Evolutionary conservation across 1,139 yeast species (phyloP).

Genomic region (Diutina scorzettiae): DNA sequence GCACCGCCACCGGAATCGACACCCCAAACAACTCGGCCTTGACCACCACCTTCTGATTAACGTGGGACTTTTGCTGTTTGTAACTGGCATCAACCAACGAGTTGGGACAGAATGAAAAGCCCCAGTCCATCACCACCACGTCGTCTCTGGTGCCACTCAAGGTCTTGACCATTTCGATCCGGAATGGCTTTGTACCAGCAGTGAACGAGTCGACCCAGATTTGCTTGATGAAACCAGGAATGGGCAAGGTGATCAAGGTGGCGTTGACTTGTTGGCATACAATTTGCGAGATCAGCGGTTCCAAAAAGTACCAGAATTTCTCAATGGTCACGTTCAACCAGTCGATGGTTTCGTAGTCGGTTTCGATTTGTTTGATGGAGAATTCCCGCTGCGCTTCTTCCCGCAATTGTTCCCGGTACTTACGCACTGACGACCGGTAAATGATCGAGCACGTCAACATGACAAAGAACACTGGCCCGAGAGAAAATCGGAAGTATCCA

Average conservation of each 20-base stretch:
- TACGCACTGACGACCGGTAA: slow-evolving; percentile 75
- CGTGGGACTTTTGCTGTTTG: slow-evolving; percentile 74
- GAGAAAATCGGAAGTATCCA: slow-evolving; percentile 66
- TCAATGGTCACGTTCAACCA: slow-evolving; percentile 85
- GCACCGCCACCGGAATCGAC: slow-evolving; percentile 49
- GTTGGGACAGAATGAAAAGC: slow-evolving; percentile 82
- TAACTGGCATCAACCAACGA: slow-evolving; percentile 70
- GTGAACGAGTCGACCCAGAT: slow-evolving; percentile 84
- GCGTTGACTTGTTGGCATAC: slow-evolving; percentile 81
- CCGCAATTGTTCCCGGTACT: slow-evolving; percentile 61
- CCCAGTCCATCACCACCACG: slow-evolving; percentile 96
- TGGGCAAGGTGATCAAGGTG: slow-evolving; percentile 59
- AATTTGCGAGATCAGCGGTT: slow-evolving; percentile 81
- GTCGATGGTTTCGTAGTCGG: slow-evolving; percentile 86
- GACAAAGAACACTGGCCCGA: slow-evolving; percentile 73
- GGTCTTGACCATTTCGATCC: slow-evolving; percentile 82
- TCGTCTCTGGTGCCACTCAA: slow-evolving; percentile 80
- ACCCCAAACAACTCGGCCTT: slow-evolving; percentile 58
- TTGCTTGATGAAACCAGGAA: slow-evolving; percentile 73
- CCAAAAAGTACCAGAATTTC: slow-evolving; percentile 84
- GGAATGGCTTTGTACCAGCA: slow-evolving; percentile 88
- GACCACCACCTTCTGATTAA: slow-evolving; percentile 68
- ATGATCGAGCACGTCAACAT: slow-evolving; percentile 47
- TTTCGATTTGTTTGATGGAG: slow-evolving; percentile 67
- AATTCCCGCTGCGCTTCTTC: slow-evolving; percentile 80